These are phyloP conservation scores for Kwoniella botswanensis DNA, from an alignment of 768 basidiomycete species.

Conservation along the genomic window DNA sequence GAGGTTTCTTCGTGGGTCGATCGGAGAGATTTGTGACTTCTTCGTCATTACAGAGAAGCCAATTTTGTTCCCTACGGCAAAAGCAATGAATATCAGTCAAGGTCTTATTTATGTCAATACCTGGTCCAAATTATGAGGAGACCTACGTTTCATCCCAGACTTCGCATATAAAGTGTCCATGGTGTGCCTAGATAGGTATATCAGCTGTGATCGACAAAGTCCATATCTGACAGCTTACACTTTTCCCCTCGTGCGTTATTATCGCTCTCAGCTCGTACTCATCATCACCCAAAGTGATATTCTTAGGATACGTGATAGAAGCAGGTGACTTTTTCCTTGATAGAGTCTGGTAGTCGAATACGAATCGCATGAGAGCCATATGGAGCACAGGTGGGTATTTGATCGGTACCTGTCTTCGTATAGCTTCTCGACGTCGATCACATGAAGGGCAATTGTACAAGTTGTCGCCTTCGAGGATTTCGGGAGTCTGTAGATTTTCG, in stretches of 20 bases:
- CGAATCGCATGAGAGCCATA: slow-evolving; percentile 90
- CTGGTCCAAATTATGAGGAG: background rate
- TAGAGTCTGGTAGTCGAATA: slow-evolving; percentile 77
- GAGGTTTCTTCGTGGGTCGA: slow-evolving; percentile 28
- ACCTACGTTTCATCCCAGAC: slow-evolving; percentile 48
- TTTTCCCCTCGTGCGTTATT: slow-evolving; percentile 85
- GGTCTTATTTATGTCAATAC: background rate
- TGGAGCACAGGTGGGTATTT: slow-evolving; percentile 83
- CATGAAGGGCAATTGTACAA: slow-evolving; percentile 82
- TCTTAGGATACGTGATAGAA: slow-evolving; percentile 73
- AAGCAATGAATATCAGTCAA: slow-evolving; percentile 1
- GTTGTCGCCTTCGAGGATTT: slow-evolving; percentile 80
- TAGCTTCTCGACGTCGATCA: slow-evolving; percentile 74
- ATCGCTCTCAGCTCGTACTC: slow-evolving; percentile 85
- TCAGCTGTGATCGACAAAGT: slow-evolving; percentile 73
- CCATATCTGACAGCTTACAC: slow-evolving; percentile 71
- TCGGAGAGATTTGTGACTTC: slow-evolving; percentile 68
- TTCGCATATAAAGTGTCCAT: slow-evolving; percentile 54
- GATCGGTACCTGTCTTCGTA: slow-evolving; percentile 72
- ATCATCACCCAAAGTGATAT: slow-evolving; percentile 69
- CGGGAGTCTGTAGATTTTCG: slow-evolving; percentile 68
- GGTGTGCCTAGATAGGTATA: slow-evolving; percentile 60
- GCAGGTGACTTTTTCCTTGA: slow-evolving; percentile 88
- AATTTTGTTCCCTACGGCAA: slow-evolving; percentile 66
- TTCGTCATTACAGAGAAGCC: slow-evolving; percentile 96